These are phyloP conservation scores for Croton setiger DNA, from an alignment of 441 rosid species.

Conservation along the genomic window DNA sequence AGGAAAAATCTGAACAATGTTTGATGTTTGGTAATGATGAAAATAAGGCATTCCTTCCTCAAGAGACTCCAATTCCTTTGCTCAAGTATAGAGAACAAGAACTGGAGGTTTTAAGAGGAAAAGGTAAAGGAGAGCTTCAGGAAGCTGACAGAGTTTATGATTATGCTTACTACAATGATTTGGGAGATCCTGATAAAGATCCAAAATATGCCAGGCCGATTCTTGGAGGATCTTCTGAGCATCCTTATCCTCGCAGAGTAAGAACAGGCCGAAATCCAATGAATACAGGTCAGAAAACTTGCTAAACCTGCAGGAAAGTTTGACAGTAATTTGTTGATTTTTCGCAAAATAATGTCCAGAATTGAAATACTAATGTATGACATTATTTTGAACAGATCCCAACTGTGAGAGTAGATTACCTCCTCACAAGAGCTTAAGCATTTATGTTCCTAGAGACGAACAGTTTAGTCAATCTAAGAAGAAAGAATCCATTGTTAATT, in stretches of 20 bases:
- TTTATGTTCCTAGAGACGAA: conserved; percentile 77
- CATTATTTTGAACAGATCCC: conserved; percentile 38
- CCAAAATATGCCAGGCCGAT: conserved; percentile 43
- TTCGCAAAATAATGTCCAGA: neutral
- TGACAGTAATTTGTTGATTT: neutral
- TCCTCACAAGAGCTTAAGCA: conserved; percentile 41
- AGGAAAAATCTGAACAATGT: neutral
- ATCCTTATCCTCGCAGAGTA: conserved; percentile 82
- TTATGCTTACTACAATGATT: conserved; percentile 73
- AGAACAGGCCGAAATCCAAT: conserved; percentile 58
- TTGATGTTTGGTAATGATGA: neutral
- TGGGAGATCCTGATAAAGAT: conserved; percentile 47
- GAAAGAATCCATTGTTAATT: conserved; percentile 54
- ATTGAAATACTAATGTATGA: neutral
- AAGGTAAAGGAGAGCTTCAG: conserved; percentile 46
- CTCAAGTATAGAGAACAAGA: conserved; percentile 58
- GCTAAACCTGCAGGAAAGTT: neutral
- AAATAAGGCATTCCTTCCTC: conserved; percentile 59
- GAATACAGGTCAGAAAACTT: conserved; percentile 28
- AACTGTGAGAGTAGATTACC: conserved; percentile 54
- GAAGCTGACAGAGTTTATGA: conserved; percentile 69
- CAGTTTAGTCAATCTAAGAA: conserved; percentile 59
- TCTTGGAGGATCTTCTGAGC: conserved; percentile 61
- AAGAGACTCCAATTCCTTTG: conserved; percentile 47
- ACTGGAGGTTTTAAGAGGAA: conserved; percentile 51